Base-by-base conservation (phyloP, 495 filamentous ascomycete species). In the Collariella sp. region DNA sequence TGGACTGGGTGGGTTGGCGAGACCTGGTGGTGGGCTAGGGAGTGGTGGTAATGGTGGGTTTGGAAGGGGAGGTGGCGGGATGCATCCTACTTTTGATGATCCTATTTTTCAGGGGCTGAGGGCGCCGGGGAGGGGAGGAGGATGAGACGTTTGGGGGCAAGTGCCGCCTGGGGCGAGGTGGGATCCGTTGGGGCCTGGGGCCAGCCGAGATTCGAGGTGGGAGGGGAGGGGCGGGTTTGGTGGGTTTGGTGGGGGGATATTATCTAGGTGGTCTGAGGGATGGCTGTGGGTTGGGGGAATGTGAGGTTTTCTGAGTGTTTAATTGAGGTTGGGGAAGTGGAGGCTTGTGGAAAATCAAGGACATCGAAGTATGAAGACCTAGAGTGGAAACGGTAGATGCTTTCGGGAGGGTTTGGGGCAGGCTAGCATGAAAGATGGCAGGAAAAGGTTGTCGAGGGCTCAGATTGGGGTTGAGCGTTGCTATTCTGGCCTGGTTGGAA, bases 71-170 rank as follows among this genome's bases (percentile, higher is more conserved):
- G 79, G 78, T 5, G 81, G 84, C 39, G 93, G 93, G 2, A 97
- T 97, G 93, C 87, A 96, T 70, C 93, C 93, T 0, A 94, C 89
- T 0, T 91, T 95, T 61, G 89, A 96, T 62, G 93, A 97, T 67
- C 89, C 88, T 24, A 67, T 96, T 61, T 96, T 96, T 67, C 80
- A 78, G 34, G 88, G 87, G 0, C 64, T 75, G 72, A 16, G 76
- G 76, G 10, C 69, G 67, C 29, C 71, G 71, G 23, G 75, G 63
- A 35, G 70, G 61, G 0, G 49, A 44, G 0, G 54, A 39, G 13
- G 53, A 52, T 33, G 47, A 24, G 13, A 69, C 62, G 6, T 81
- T 75, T 58, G 72, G 81, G 74, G 76, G 13, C 76, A 77, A 58
- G 73, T 74, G 26, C 81, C 83, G 18, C 82, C 79, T 10, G 79